These are phyloP conservation scores for Dryas drummondii DNA, from an alignment of 306 rosid species.

Conservation along the genomic window DNA sequence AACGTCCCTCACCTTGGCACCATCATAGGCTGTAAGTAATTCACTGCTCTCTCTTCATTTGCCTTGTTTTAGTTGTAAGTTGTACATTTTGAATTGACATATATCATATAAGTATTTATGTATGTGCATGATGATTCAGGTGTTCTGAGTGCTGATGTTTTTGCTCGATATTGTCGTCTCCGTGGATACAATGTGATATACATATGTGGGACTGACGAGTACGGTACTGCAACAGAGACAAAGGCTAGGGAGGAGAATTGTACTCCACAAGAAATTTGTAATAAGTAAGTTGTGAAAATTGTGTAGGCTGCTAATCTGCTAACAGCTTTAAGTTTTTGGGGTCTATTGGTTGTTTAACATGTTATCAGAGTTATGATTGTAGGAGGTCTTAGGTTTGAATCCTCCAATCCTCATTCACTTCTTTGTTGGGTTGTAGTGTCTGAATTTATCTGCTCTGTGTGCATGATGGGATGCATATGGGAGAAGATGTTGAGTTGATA, in stretches of 20 bases:
- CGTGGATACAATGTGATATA: constrained; percentile 64
- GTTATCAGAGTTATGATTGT: too few relatives aligned
- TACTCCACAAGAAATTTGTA: constrained; percentile 69
- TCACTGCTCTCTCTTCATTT: background rate
- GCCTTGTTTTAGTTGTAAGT: background rate
- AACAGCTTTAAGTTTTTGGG: too few relatives aligned
- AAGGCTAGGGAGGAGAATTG: constrained; percentile 72
- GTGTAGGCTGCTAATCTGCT: too few relatives aligned
- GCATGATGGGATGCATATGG: too few relatives aligned
- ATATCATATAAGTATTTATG: background rate
- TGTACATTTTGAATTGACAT: background rate
- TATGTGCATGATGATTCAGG: constrained; percentile 23
- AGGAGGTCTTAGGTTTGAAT: too few relatives aligned
- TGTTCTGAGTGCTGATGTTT: constrained; percentile 77
- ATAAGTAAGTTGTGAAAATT: constrained; percentile 43
- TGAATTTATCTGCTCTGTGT: too few relatives aligned
- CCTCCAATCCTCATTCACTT: too few relatives aligned
- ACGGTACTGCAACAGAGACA: constrained; percentile 78
- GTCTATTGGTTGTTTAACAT: too few relatives aligned
- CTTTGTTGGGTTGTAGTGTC: too few relatives aligned
- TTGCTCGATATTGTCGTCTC: constrained; percentile 62
- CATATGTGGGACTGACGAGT: constrained; percentile 80
- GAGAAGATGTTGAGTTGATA: background rate
- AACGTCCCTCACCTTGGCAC: constrained; percentile 81
- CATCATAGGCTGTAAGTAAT: constrained; percentile 52